A percentile compares a stretch with the other conserved stretches of the same genome.
phyloP scores from a whole-genome alignment of 805 yeast genomes.

The Starmerella apis region DNA sequence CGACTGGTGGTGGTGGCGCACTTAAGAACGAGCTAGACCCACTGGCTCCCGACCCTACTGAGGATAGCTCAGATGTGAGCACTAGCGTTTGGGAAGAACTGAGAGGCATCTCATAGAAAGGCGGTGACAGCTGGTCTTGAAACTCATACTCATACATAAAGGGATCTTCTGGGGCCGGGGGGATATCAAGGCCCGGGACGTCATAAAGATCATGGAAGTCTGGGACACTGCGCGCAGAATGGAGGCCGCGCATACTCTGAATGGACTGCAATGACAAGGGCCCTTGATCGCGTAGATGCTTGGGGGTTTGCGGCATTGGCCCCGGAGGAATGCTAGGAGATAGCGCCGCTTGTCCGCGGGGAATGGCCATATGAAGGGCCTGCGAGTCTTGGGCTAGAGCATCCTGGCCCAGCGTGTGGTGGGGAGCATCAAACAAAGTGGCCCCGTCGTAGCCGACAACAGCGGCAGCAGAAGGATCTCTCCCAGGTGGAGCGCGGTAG shows the following conservation, averaged over 20 bases:
- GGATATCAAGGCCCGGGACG: background rate
- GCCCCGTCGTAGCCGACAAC: background rate
- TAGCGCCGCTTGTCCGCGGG: background rate
- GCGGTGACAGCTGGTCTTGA: constrained; percentile 14
- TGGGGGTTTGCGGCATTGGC: constrained; percentile 1
- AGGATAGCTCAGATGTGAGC: constrained; percentile 17
- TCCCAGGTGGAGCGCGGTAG: background rate
- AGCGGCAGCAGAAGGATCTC: background rate
- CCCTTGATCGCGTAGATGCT: background rate
- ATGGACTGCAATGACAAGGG: background rate
- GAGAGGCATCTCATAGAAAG: constrained; percentile 14
- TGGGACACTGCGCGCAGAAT: constrained; percentile 2
- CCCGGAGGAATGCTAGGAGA: constrained; percentile 3
- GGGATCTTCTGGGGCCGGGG: background rate
- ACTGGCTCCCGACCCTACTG: constrained; percentile 16
- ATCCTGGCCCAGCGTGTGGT: background rate
- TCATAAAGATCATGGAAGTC: constrained; percentile 2
- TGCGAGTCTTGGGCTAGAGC: background rate
- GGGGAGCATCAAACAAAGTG: background rate
- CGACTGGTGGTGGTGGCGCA: constrained; percentile 9
- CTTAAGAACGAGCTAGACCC: constrained; percentile 1
- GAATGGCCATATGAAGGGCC: constrained; percentile 3
- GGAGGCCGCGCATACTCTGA: background rate
- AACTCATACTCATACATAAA: background rate
- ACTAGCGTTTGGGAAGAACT: constrained; percentile 7